Base-by-base conservation (phyloP, 129 eudicot genomes). In the Tanacetum coccineum region DNA sequence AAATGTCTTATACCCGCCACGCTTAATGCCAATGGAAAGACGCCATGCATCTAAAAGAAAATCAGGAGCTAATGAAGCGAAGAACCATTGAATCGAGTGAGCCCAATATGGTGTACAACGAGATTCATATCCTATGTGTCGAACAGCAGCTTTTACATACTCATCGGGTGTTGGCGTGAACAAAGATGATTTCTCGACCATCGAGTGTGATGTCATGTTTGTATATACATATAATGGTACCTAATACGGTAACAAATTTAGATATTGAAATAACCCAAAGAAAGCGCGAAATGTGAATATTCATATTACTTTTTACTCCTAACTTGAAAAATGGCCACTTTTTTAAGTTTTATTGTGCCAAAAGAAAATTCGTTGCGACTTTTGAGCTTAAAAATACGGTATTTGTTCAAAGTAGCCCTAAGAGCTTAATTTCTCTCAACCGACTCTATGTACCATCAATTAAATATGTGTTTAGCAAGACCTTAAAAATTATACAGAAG, bases 211-310 rank as follows among this genome's bases (percentile, higher is more conserved):
- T 30, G 85, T 67, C 96, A 91, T 83, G 10, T 81, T 83, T n/a
- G 96, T 91, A 9, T 83, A 82, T 13, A 91, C 97, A 46, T 81
- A 80, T 39, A 87, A 70, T 7, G 97, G 97, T 47, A 91, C 87
- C 95, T 91, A 70, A 67, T n/a, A n/a, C n/a, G n/a, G n/a, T n/a
- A n/a, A n/a, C n/a, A n/a, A n/a, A n/a, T n/a, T n/a, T n/a, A n/a
- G n/a, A n/a, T n/a, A n/a, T n/a, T n/a, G n/a, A n/a, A 56, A 56
- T 12, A 54, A 54, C 20, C 6, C 6, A 54, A 9, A 54, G 59
- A 28, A 30, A 30, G 1, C 36, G 6, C 5, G 36, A 30, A 7
- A 30, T 30, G 36, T 30, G n/a, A n/a, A n/a, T n/a, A n/a, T n/a
- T n/a, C n/a, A n/a, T n/a, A n/a, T n/a, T n/a, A n/a, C n/a, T n/a